Evolutionary conservation across 192 early-diverging fungal species (phyloP).

Genomic region (Coemansia sp.): DNA sequence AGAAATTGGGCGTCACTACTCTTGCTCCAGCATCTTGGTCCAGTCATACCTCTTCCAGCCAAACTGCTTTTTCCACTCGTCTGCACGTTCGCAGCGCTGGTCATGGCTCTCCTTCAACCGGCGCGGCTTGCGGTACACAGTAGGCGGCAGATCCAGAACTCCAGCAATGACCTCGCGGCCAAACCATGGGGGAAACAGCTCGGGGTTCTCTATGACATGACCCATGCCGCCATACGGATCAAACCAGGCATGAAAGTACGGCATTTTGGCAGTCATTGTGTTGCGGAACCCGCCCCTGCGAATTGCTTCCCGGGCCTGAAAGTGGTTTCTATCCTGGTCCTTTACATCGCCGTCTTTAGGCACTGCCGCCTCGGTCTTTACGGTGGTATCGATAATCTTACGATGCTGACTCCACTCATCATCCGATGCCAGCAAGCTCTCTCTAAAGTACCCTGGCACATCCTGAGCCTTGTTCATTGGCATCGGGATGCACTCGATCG

Average conservation of each 20-base stretch:
- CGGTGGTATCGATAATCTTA: slow-evolving; percentile 69
- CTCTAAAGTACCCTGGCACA: slow-evolving; percentile 83
- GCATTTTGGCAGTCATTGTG: slow-evolving; percentile 72
- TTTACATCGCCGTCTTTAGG: slow-evolving; percentile 21
- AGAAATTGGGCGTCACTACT: neutral
- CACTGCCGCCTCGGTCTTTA: slow-evolving; percentile 46
- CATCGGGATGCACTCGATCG: slow-evolving; percentile 91
- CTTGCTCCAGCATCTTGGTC: slow-evolving; percentile 57
- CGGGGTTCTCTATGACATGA: slow-evolving; percentile 90
- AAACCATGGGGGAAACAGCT: slow-evolving; percentile 82
- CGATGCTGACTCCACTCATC: slow-evolving; percentile 91
- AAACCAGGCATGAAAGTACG: slow-evolving; percentile 98
- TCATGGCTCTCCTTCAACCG: slow-evolving; percentile 53
- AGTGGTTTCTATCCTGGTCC: slow-evolving; percentile 36
- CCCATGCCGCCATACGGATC: slow-evolving; percentile 83
- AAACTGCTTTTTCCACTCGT: slow-evolving; percentile 56
- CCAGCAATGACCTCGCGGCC: slow-evolving; percentile 83
- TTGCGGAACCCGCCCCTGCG: slow-evolving; percentile 67
- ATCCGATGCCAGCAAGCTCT: slow-evolving; percentile 70
- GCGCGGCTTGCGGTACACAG: slow-evolving; percentile 69
- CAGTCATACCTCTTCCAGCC: slow-evolving; percentile 83
- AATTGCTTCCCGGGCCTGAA: slow-evolving; percentile 11
- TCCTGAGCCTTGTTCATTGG: slow-evolving; percentile 71
- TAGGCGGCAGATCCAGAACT: slow-evolving; percentile 75
- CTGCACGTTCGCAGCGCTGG: slow-evolving; percentile 49